Percentiles rank a stretch among this genome's conserved stretches.
phyloP scores from a whole-genome alignment of 345 rosid genomes.

The Ailanthus altissimus region DNA sequence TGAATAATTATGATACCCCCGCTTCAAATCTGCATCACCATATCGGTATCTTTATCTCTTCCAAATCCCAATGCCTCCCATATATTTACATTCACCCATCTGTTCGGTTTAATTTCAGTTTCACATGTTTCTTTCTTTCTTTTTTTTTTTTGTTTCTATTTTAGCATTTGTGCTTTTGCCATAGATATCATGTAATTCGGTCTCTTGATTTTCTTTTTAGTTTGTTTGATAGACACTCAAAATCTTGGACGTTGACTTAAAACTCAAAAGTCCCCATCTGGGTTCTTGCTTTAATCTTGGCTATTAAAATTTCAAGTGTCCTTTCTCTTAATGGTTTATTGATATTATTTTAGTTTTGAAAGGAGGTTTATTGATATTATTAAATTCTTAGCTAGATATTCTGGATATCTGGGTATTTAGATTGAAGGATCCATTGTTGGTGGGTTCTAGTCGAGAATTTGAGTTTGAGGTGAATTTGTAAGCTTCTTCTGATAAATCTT shows the following conservation, averaged over 20 bases:
- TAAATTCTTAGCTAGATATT: not conserved
- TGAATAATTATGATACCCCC: not conserved
- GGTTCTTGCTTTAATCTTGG: not conserved
- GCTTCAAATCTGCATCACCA: constrained; percentile 9
- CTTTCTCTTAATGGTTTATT: not conserved
- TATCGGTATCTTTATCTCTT: constrained; percentile 22
- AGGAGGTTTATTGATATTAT: not conserved
- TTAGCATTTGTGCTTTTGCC: not conserved
- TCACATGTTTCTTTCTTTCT: not conserved
- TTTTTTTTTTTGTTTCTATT: no score
- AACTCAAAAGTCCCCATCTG: not conserved
- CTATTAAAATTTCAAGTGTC: no score
- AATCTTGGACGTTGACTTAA: not conserved
- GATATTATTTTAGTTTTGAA: no score
- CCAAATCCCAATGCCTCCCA: constrained; percentile 20
- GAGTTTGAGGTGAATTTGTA: not conserved
- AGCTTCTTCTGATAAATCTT: not conserved
- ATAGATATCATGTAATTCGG: not conserved
- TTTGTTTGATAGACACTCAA: not conserved
- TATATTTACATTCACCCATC: not conserved
- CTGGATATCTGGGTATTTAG: constrained; percentile 3
- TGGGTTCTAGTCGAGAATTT: no score
- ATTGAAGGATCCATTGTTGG: not conserved
- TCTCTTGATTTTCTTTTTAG: constrained; percentile 1
- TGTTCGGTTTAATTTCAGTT: not conserved